A percentile compares a stretch with the other conserved stretches of the same genome.
phyloP scores from a whole-genome alignment of 2,329 filamentous ascomycete species.

The Pseudogymnoascus destructans region DNA sequence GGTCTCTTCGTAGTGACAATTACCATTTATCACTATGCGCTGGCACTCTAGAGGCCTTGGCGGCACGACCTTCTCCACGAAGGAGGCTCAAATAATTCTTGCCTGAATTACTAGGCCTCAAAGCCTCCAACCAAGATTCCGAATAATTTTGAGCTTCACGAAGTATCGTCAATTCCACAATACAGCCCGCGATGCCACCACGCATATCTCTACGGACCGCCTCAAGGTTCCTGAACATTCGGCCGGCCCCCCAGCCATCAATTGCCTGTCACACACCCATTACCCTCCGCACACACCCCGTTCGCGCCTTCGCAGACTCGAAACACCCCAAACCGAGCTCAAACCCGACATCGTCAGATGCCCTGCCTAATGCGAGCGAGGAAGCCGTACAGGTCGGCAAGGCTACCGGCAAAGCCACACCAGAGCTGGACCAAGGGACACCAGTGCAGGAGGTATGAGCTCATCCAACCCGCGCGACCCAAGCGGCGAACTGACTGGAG shows the following conservation, averaged over 20 bases:
- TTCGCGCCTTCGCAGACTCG: slow-evolving; percentile 23
- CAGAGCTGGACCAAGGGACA: slow-evolving; percentile 52
- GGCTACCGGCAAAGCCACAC: slow-evolving; percentile 42
- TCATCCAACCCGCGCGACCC: slow-evolving; percentile 1
- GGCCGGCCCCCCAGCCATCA: slow-evolving; percentile 25
- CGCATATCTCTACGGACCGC: slow-evolving; percentile 37
- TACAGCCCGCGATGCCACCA: slow-evolving; percentile 36
- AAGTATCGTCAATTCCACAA: slow-evolving; percentile 5
- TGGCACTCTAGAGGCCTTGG: not conserved
- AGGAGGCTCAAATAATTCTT: not conserved
- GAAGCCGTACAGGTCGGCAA: slow-evolving; percentile 48
- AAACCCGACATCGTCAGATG: slow-evolving; percentile 36
- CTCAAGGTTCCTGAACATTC: slow-evolving; percentile 31
- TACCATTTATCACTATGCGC: not conserved
- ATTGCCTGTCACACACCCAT: slow-evolving; percentile 22
- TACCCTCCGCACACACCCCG: slow-evolving; percentile 18
- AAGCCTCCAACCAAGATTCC: not conserved
- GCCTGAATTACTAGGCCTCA: not conserved
- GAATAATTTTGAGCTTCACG: slow-evolving; percentile 9
- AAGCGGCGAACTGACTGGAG: slow-evolving; percentile 12
- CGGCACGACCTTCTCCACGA: not conserved
- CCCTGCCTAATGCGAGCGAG: slow-evolving; percentile 47
- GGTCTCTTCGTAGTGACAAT: not conserved
- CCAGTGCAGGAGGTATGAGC: slow-evolving; percentile 49
- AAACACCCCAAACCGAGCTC: slow-evolving; percentile 19